phyloP scores from a whole-genome alignment of 352 stramenopile genomes.

The Phytophthora citrophthora region DNA sequence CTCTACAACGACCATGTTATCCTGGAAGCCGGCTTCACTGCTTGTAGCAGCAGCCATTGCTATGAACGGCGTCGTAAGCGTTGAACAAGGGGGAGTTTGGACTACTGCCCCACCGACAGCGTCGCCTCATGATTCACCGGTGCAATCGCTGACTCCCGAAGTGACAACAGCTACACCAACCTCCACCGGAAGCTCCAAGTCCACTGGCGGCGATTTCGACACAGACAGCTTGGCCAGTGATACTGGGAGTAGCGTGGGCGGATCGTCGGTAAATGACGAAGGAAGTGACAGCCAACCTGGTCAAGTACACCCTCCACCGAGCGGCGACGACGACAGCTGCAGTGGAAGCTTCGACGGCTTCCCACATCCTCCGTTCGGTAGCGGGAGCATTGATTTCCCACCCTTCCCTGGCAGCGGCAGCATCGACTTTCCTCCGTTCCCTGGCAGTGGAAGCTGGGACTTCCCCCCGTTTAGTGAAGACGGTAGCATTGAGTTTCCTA shows the following conservation, averaged over 20 bases:
- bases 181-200: neutral
- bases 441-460: too few species aligned
- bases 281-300: neutral
- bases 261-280: neutral
- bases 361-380: too few species aligned
- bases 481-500: neutral
- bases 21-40: conserved; percentile 18
- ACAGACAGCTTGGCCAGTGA: conserved; percentile 7
- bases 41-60: conserved; percentile 11
- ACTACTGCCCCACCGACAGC: conserved; percentile 8
- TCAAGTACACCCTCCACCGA: neutral
- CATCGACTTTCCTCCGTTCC: too few species aligned
- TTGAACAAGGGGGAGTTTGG: conserved; percentile 22
- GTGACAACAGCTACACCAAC: too few species aligned
- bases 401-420: neutral
- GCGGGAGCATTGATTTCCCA: too few species aligned
- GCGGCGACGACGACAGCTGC: conserved; percentile 4
- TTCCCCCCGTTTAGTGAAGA: neutral
- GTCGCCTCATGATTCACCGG: neutral
- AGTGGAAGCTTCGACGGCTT: conserved; percentile 1
- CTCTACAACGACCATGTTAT: conserved; percentile 7
- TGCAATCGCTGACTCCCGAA: too few species aligned
- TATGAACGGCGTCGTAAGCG: conserved; percentile 16
- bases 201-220: neutral
- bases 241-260: conserved; percentile 2